Evolutionary conservation across 805 yeast genomes (phyloP), one percentile per base, ranked within the genome.

Genomic region (Candida saitoana): DNA sequence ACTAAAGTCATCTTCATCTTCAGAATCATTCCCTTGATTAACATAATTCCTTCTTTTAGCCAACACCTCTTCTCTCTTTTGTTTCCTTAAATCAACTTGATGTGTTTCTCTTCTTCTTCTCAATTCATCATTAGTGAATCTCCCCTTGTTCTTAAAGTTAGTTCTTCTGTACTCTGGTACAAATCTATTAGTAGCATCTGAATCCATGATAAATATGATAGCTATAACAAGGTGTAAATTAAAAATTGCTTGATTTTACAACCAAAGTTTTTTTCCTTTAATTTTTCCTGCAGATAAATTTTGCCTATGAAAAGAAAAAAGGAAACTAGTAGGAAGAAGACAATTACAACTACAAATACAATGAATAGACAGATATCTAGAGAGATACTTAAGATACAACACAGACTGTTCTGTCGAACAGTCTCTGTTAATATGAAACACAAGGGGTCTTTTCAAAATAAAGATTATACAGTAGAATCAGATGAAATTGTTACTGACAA

Each of bases 161-260:
- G 97, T 89, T 67, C 96, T 87, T 68, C 99, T 89, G 67, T 91
- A 91, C 67, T 93, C 98, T 36, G 99, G 99, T 46, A 93, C 87
- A 66, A 87, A 91, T 69, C 90, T 84, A 54, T 74, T 74, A 33
- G 91, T 77, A 32, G 89, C 71, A 50, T 84, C 89, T 37, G 83
- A 70, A 56, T 84, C 90, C 95, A 86, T 87, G 36, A 38, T 51
- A 3, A 11, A 7, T 29, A 12, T 29, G 32, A 14, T 29, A 29
- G 27, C 11, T 22, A 11, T 22, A 22, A 22, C 27, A 22, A 22
- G 11, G 11, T 11, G 27, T 22, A 6, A 22, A n/a, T n/a, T n/a
- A n/a, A n/a, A 22, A 22, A 7, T 29, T 29, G 32, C 16, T 29
- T 29, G 16, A 29, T 22, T 22, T 22, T 22, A 22, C 25, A 22